These are phyloP conservation scores for Scheffersomyces lignosus DNA, from an alignment of 805 yeast species.

Conservation along the genomic window DNA sequence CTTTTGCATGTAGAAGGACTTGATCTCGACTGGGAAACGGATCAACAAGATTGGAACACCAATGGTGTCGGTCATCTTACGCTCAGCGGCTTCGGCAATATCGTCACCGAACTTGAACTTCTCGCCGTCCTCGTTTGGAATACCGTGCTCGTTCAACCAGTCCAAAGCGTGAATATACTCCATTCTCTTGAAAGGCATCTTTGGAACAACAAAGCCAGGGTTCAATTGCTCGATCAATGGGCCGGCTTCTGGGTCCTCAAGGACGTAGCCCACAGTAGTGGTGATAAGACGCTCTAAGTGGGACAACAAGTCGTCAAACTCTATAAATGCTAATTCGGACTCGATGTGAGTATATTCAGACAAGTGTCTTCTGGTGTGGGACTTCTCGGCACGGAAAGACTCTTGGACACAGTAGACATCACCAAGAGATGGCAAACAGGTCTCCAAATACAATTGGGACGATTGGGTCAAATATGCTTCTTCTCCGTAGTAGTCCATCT, in stretches of 20 bases:
- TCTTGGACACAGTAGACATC: constrained; percentile 98
- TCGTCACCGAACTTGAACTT: constrained; percentile 96
- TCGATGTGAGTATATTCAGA: constrained; percentile 97
- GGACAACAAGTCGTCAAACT: constrained; percentile 79
- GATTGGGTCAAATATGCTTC: constrained; percentile 96
- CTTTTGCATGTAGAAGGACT: constrained; percentile 96
- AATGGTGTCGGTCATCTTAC: constrained; percentile 95
- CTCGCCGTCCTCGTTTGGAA: constrained; percentile 93
- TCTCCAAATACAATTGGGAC: constrained; percentile 94
- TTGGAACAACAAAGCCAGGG: constrained; percentile 86
- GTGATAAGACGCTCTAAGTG: constrained; percentile 84
- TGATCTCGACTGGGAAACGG: constrained; percentile 95
- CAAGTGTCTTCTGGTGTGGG: constrained; percentile 97
- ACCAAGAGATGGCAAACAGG: constrained; percentile 93
- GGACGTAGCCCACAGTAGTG: constrained; percentile 66
- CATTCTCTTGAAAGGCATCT: constrained; percentile 87
- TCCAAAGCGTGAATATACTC: constrained; percentile 86
- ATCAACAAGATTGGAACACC: constrained; percentile 90
- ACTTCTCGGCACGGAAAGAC: constrained; percentile 98
- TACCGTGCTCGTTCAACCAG: constrained; percentile 95
- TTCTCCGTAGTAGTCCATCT: constrained; percentile 92
- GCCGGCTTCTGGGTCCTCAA: constrained; percentile 91
- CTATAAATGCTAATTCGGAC: constrained; percentile 85
- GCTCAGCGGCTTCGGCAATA: constrained; percentile 99
- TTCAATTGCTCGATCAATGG: constrained; percentile 87